Base-by-base conservation (phyloP, 2,329 filamentous ascomycete genomes). In the Aspergillus chevalieri region DNA sequence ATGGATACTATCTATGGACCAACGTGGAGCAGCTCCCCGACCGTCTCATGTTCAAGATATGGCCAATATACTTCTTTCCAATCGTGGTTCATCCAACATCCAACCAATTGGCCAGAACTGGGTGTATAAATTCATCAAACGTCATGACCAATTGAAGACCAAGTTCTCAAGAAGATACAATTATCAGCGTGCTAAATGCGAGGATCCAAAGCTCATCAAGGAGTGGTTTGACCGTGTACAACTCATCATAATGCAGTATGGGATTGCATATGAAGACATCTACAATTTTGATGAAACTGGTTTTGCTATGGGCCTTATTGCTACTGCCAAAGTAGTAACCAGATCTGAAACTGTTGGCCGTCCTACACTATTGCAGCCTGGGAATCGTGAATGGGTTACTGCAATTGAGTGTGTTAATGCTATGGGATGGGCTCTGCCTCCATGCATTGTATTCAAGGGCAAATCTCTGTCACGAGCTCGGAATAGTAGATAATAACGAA, bases 161-260 rank as follows among this genome's bases (percentile, higher is more conserved):
- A 26, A 38, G 42, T 42, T 30, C 45, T 42, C 24, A 49, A 46
- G 21, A 41, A 49, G 12, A 17, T 21, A 14, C 42, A 22, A 43
- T 22, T 22, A 22, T 22, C 21, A 22, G 4, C 21, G 21, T 22
- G 21, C 21, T 6, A 5, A 22, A 43, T 46, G 19, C n/a, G 43
- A 49, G 24, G 43, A 45, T 41, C 33, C 33, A 28, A 19, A 24
- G 17, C 6, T 46, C 7, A 49, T 49, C 6, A 39, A 30, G 38
- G 38, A 51, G 30, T 52, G 47, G 42, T 52, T 50, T 41, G 28
- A 52, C 41, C 43, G 19, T 19, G 19, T 52, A 45, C 26, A 52
- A 46, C 39, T 36, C 19, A 46, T 28, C 14, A 39, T 46, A 14
- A 52, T 48, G 19, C 36, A 50, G 26, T 36, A 52, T 48, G 42